These are phyloP conservation scores for Rosa multiflora DNA, from an alignment of 306 rosid genomes.

Conservation along the genomic window DNA sequence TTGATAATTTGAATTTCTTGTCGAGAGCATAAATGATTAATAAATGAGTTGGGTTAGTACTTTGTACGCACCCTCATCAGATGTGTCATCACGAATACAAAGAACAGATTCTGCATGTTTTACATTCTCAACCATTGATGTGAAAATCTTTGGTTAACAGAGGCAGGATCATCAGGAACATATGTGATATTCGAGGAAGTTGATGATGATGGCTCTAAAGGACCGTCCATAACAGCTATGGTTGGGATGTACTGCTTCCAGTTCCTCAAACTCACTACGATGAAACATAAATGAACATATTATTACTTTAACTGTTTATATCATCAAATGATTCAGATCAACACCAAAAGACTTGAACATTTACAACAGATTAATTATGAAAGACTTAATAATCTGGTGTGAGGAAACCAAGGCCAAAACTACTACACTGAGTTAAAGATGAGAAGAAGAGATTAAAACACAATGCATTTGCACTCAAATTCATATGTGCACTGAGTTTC, in stretches of 20 bases:
- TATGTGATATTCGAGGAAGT: conserved; percentile 46
- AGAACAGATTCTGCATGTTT: conserved; percentile 73
- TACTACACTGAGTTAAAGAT: not conserved
- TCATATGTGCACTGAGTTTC: too few species aligned
- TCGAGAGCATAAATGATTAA: too few species aligned
- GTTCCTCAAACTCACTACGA: conserved; percentile 73
- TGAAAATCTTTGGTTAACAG: conserved; percentile 56
- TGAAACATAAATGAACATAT: conserved; percentile 5
- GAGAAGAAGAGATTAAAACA: not conserved
- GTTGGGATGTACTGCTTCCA: conserved; percentile 49
- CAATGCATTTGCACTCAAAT: too few species aligned
- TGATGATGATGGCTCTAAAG: conserved; percentile 52
- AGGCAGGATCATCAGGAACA: conserved; percentile 53
- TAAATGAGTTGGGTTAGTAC: too few species aligned
- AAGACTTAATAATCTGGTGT: not conserved
- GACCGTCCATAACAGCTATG: conserved; percentile 50
- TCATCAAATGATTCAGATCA: not conserved
- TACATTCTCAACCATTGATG: conserved; percentile 58
- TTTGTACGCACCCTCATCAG: conserved; percentile 36
- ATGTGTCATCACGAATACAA: conserved; percentile 85
- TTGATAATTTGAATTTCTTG: too few species aligned
- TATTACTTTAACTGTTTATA: conserved; percentile 2
- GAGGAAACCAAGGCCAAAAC: not conserved
- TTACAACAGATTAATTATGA: not conserved
- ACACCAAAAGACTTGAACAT: not conserved